Percentiles rank a stretch among this genome's conserved stretches.
These are phyloP conservation scores for Diplosphaera chodatii DNA, from an alignment of 139 green algal genomes.

Conservation along the genomic window DNA sequence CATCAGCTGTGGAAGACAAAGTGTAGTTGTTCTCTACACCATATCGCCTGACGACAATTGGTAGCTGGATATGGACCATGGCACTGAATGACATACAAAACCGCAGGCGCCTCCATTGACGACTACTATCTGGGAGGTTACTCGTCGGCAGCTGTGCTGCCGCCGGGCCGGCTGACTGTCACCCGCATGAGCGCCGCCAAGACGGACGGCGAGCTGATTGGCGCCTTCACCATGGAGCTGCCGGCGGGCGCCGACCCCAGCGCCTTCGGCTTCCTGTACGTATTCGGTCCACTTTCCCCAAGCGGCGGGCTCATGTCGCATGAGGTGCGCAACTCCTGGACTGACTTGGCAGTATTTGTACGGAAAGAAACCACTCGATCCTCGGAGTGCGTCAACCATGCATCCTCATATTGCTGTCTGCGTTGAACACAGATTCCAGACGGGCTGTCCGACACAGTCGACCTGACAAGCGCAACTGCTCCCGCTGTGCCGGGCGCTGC, in stretches of 20 bases:
- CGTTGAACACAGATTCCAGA: not conserved
- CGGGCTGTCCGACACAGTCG: not conserved
- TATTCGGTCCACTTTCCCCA: not conserved
- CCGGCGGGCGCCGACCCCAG: not conserved
- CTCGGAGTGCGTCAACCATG: too few relatives aligned
- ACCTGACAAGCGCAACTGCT: not conserved
- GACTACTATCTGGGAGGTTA: not conserved
- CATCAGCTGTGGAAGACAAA: too few relatives aligned
- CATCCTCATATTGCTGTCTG: too few relatives aligned
- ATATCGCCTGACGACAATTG: too few relatives aligned
- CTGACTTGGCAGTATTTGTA: too few relatives aligned
- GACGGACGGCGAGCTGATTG: not conserved
- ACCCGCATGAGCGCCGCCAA: not conserved
- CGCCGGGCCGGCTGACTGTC: not conserved
- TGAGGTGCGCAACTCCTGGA: not conserved
- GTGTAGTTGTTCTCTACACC: too few relatives aligned
- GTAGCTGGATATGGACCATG: too few relatives aligned
- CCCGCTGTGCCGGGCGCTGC: too few relatives aligned
- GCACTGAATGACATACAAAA: too few relatives aligned
- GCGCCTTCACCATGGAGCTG: not conserved
- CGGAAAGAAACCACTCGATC: too few relatives aligned
- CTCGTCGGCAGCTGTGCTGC: not conserved
- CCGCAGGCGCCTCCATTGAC: constrained; percentile 1
- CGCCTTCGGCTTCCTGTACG: not conserved
- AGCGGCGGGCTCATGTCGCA: not conserved